Evolutionary conservation across 2,329 filamentous ascomycete species (phyloP).

Genomic region (Paecilomyces sp.): DNA sequence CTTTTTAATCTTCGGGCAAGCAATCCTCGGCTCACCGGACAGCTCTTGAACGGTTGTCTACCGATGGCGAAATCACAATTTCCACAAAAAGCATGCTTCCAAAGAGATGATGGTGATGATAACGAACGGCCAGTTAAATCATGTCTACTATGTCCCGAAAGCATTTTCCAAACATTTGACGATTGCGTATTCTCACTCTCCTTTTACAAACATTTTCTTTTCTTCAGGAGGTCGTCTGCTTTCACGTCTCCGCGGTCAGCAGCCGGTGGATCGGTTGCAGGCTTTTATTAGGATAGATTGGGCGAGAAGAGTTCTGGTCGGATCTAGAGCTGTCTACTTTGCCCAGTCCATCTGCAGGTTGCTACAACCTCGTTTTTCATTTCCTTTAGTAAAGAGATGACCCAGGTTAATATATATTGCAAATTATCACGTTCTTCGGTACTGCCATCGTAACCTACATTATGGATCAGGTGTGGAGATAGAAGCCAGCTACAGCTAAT

Average conservation of each 20-base stretch:
- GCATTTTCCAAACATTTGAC: not conserved
- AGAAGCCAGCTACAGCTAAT: no score
- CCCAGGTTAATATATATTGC: not conserved
- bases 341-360: not conserved
- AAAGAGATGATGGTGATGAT: slow-evolving; percentile 8
- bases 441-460: not conserved
- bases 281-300: not conserved
- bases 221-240: not conserved
- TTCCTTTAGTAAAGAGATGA: not conserved
- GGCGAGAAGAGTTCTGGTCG: not conserved
- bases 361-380: not conserved
- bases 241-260: not conserved
- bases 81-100: slow-evolving; percentile 2
- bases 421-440: not conserved
- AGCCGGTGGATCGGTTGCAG: not conserved
- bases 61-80: not conserved
- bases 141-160: not conserved
- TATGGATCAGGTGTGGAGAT: no score
- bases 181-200: not conserved
- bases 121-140: slow-evolving; percentile 4
- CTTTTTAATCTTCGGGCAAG: slow-evolving; percentile 2
- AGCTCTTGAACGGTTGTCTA: not conserved
- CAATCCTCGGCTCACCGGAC: slow-evolving; percentile 1
- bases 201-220: not conserved
- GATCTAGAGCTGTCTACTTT: not conserved